phyloP scores from a whole-genome alignment of 228 moss, liverwort and hornwort genomes.

The Sphagnum fallax region DNA sequence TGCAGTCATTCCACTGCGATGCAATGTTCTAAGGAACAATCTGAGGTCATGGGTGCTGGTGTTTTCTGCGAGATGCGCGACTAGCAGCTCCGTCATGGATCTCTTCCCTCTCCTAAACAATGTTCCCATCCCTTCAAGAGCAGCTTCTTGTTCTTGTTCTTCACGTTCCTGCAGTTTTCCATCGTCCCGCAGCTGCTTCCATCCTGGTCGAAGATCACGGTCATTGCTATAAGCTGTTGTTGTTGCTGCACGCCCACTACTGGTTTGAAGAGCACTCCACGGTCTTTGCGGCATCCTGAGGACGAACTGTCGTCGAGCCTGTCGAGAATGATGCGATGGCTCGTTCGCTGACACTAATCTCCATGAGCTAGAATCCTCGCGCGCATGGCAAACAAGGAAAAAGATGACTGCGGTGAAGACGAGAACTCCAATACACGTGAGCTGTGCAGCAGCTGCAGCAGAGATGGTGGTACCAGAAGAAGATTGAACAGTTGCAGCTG shows the following conservation, averaged over 20 bases:
- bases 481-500: too few species aligned
- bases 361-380: conserved; percentile 16
- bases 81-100: conserved; percentile 50
- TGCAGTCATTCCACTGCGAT: conserved; percentile 69
- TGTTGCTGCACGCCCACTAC: too few species aligned
- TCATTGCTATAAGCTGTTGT: background rate
- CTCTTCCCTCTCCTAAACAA: conserved; percentile 54
- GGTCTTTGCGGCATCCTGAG: conserved; percentile 24
- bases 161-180: background rate
- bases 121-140: conserved; percentile 75
- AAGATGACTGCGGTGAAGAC: conserved; percentile 11
- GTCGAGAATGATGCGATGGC: conserved; percentile 14
- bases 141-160: conserved; percentile 3
- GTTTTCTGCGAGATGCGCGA: conserved; percentile 56
- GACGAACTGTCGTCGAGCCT: background rate
- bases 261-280: conserved; percentile 4
- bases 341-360: conserved; percentile 10
- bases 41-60: conserved; percentile 46
- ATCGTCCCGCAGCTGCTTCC: background rate
- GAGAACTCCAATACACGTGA: conserved; percentile 15
- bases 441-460: too few species aligned
- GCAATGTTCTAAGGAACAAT: conserved; percentile 64
- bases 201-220: background rate
- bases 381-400: conserved; percentile 19
- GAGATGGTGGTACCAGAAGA: too few species aligned